Conservation (phyloP, 2,329 filamentous ascomycete species). For the Drechmeria coniospora region DNA sequence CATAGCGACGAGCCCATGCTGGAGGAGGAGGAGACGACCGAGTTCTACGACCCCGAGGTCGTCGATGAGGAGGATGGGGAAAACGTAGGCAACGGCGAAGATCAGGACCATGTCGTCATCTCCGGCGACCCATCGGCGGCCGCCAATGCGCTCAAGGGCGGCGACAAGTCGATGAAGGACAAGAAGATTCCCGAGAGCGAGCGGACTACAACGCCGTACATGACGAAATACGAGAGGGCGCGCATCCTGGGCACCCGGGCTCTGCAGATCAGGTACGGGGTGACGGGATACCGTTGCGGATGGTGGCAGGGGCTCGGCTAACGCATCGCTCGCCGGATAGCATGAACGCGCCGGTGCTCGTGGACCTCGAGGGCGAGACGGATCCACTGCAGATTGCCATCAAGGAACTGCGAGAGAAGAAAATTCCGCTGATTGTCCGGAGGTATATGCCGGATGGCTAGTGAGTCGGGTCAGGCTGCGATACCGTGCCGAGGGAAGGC, state of each 20-base stretch:
- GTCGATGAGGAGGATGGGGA: slow-evolving; percentile 36
- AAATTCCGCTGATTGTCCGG: slow-evolving; percentile 89
- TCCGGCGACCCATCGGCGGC: slow-evolving; percentile 47
- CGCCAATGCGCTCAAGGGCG: slow-evolving; percentile 36
- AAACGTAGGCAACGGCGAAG: slow-evolving; percentile 34
- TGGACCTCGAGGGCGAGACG: slow-evolving; percentile 93
- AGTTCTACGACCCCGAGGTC: slow-evolving; percentile 41
- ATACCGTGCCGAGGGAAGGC: background rate
- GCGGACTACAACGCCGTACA: slow-evolving; percentile 87
- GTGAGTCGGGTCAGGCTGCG: slow-evolving; percentile 41
- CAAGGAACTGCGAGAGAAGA: slow-evolving; percentile 95
- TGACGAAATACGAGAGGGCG: slow-evolving; percentile 98
- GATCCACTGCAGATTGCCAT: slow-evolving; percentile 95
- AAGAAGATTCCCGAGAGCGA: slow-evolving; percentile 86
- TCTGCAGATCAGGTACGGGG: slow-evolving; percentile 77
- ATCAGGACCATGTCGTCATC: slow-evolving; percentile 43
- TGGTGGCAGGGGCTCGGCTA: slow-evolving; percentile 6
- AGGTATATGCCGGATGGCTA: slow-evolving; percentile 93
- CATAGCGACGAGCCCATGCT: slow-evolving; percentile 58
- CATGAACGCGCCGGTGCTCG: slow-evolving; percentile 93
- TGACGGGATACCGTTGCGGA: slow-evolving; percentile 2
- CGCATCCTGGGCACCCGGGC: slow-evolving; percentile 86
- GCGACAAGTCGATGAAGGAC: slow-evolving; percentile 46
- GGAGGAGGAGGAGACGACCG: slow-evolving; percentile 52
- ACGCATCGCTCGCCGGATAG: slow-evolving; percentile 25